Percentiles rank a stretch among this genome's conserved stretches.
These are phyloP conservation scores for Eucalyptus marginata DNA, from an alignment of 345 rosid genomes.

Conservation along the genomic window DNA sequence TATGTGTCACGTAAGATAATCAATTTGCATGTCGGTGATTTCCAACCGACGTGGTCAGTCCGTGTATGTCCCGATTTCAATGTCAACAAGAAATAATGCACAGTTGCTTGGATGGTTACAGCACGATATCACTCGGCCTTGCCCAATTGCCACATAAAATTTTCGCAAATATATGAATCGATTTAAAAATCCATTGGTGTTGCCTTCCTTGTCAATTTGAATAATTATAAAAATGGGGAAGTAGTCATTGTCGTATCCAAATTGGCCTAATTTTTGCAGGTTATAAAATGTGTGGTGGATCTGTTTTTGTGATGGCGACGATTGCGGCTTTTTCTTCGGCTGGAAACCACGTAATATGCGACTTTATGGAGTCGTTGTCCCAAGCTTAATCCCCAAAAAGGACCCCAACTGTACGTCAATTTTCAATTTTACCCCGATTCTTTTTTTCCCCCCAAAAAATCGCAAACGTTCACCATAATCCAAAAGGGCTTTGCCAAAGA, in stretches of 20 bases:
- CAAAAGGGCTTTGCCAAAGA: too few relatives aligned
- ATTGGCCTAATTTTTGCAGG: neutral
- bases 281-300: neutral
- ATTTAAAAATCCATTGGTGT: neutral
- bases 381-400: neutral
- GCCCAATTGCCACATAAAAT: neutral
- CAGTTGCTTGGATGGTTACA: neutral
- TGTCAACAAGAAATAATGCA: neutral
- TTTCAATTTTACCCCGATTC: neutral
- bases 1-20: too few relatives aligned
- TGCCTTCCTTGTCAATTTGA: neutral
- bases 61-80: neutral
- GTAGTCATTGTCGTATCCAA: neutral
- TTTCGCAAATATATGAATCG: neutral
- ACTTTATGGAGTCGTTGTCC: neutral
- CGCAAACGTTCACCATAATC: neutral
- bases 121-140: neutral
- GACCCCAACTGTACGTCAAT: neutral
- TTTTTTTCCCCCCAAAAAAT: accelerated
- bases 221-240: neutral
- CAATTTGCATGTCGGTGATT: too few relatives aligned
- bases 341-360: neutral
- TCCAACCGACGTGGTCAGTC: neutral
- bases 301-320: neutral
- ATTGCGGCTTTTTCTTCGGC: neutral